Evolutionary conservation across 2,329 filamentous ascomycete species (phyloP), one percentile per base, ranked within the genome.

Genomic region (Aspergillus intermedius): DNA sequence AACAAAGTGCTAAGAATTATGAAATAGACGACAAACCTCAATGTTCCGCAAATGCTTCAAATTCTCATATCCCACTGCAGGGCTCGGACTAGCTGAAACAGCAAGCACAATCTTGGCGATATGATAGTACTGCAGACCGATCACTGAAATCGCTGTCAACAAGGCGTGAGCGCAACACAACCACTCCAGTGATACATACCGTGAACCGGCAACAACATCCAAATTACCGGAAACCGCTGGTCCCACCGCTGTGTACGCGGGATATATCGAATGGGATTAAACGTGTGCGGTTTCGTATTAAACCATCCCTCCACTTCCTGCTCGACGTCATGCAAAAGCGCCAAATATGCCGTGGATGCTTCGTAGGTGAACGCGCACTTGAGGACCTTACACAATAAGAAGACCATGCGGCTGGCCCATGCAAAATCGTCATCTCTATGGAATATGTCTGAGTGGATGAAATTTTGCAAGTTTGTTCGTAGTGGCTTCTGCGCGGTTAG

Each of bases 361-460:
- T 51, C 45, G 1, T 49, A 40, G 41, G 47, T 49, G 22, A 62
- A 59, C 3, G 54, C 51, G 37, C 42, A 49, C 32, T 63, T 47
- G 55, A 59, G 50, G 1, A 66, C 60, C 44, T 60, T 66, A 5
- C 66, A 66, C 10, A 70, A 60, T 5, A 68, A 49, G 28, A 70
- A 63, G 4, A 71, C 61, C 48, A 70, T 64, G 12, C 60, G 49
- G 42, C 64, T 70, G 1, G 64, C 63, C 55, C 65, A 70, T 3
- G 66, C 60, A 45, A 64, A 68, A 28, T 71, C 67, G 32, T 69
- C 65, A 7, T 59, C 51, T 43, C 60, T 60, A 0, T 54, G 50
- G 42, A 70, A 69, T 3, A 63, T 59, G 21, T 59, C 54, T 1
- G 67, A 70, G 7, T 58, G 49, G 6, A 61, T 50, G 35, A 66